Evolutionary conservation across 345 rosid species (phyloP), one percentile per base, ranked within the genome.

Genomic region (Angophora floribunda): DNA sequence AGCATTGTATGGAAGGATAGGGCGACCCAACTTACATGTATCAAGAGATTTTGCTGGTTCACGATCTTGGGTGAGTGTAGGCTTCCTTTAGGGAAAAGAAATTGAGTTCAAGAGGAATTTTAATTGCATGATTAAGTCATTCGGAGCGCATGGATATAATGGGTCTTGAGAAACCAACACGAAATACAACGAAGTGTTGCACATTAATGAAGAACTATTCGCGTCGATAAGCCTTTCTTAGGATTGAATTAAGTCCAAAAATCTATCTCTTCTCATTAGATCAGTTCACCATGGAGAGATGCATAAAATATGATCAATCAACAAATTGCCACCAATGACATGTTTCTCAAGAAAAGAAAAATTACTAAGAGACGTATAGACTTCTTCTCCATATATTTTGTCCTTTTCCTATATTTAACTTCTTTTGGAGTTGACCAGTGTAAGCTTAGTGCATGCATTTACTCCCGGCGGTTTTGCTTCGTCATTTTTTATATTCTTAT

Each of bases 81-180:
- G 36, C 14, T 63, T n/a, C 10, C 0, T n/a, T 19, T n/a, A 6
- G 36, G 75, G 36, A n/a, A 63, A 63, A 13, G 5, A 63, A n/a
- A 63, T 63, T 3, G 75, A n/a, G 5, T 63, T 0, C 5, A 1
- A 13, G 41, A 63, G 19, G 75, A n/a, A 63, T 63, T n/a, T 63
- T 12, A 8, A n/a, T n/a, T 63, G 41, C 32, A n/a, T n/a, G 4
- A 14, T n/a, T 0, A 17, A n/a, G 75, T 14, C 4, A 3, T n/a
- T 2, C 8, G 19, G 1, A n/a, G 4, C 3, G 9, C 21, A 2
- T 0, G 75, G 1, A 2, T n/a, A 9, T 8, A 63, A 63, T n/a
- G 19, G 9, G 19, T 63, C 9, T 63, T 4, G 41, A 63, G 9
- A 63, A 3, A 14, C n/a, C 19, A 13, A 7, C 0, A 63, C 2